Evolutionary conservation across 441 rosid genomes (phyloP).

Genomic region (Erysimum cheiri): DNA sequence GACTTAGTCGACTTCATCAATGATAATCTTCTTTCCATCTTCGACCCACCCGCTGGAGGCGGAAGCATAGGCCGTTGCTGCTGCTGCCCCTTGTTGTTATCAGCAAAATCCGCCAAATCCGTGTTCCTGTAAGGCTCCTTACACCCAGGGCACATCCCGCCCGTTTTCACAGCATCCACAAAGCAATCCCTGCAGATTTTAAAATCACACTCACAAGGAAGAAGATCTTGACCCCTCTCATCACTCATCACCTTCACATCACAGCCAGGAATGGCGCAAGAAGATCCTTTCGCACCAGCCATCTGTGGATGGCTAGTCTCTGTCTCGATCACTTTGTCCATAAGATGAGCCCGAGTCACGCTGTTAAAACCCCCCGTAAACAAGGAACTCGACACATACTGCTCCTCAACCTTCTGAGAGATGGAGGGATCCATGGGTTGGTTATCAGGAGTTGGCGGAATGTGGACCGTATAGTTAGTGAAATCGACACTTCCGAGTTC

Average conservation of each 20-base stretch:
- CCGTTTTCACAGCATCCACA: constrained; percentile 80
- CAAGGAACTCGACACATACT: constrained; percentile 81
- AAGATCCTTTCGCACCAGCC: constrained; percentile 95
- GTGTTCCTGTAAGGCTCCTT: constrained; percentile 84
- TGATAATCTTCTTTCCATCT: constrained; percentile 88
- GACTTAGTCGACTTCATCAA: constrained; percentile 88
- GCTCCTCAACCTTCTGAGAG: constrained; percentile 89
- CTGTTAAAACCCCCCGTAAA: constrained; percentile 88
- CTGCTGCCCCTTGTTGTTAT: constrained; percentile 48
- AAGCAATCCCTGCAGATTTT: constrained; percentile 91
- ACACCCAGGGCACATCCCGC: constrained; percentile 90
- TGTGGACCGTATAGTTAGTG: constrained; percentile 79
- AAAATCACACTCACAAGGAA: constrained; percentile 94
- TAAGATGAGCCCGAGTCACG: constrained; percentile 89
- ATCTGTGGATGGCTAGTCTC: constrained; percentile 91
- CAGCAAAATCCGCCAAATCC: constrained; percentile 67
- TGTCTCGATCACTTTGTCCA: constrained; percentile 91
- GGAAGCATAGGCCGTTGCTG: constrained; percentile 69
- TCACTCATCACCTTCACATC: constrained; percentile 94
- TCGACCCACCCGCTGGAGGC: constrained; percentile 78
- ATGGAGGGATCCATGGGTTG: constrained; percentile 90
- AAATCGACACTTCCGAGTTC: constrained; percentile 81
- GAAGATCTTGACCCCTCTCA: constrained; percentile 84
- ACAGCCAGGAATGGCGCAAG: constrained; percentile 83
- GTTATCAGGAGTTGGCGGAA: constrained; percentile 92